phyloP scores from a whole-genome alignment of 805 yeast species.

The Hanseniaspora jakobsenii region DNA sequence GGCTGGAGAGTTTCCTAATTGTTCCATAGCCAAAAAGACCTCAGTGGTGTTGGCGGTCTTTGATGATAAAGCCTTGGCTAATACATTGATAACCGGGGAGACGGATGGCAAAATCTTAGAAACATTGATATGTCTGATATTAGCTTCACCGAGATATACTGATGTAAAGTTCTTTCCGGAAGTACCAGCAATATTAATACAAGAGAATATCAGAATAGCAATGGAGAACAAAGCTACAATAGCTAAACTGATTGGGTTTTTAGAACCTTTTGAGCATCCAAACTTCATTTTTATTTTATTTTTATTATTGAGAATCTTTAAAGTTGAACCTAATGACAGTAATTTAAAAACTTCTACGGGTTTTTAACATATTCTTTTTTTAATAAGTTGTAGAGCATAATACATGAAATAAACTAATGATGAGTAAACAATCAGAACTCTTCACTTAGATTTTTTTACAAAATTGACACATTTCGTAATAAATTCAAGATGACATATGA shows the following conservation, averaged over 20 bases:
- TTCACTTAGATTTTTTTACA: too few species aligned
- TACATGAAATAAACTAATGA: too few species aligned
- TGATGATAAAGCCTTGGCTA: slow-evolving; percentile 24
- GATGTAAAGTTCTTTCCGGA: slow-evolving; percentile 25
- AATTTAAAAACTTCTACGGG: too few species aligned
- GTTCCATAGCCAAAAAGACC: slow-evolving; percentile 22
- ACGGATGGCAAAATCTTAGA: slow-evolving; percentile 27
- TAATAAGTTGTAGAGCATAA: too few species aligned
- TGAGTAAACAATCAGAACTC: too few species aligned
- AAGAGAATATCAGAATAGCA: slow-evolving; percentile 23
- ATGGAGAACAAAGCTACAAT: slow-evolving; percentile 22
- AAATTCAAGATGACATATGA: too few species aligned
- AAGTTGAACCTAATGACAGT: neutral
- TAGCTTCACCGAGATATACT: slow-evolving; percentile 27
- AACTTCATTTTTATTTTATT: slow-evolving; percentile 1
- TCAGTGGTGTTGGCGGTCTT: slow-evolving; percentile 19
- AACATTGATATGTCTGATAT: slow-evolving; percentile 26
- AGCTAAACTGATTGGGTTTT: slow-evolving; percentile 9
- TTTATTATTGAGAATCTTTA: neutral
- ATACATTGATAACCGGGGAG: slow-evolving; percentile 22
- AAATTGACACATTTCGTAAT: too few species aligned
- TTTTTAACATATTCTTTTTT: too few species aligned
- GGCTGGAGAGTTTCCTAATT: slow-evolving; percentile 23
- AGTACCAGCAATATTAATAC: slow-evolving; percentile 27
- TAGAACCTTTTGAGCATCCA: neutral